Evolutionary conservation across 106 monocot genomes (phyloP), one percentile per base, ranked within the genome.

Genomic region (Acorus calamus): DNA sequence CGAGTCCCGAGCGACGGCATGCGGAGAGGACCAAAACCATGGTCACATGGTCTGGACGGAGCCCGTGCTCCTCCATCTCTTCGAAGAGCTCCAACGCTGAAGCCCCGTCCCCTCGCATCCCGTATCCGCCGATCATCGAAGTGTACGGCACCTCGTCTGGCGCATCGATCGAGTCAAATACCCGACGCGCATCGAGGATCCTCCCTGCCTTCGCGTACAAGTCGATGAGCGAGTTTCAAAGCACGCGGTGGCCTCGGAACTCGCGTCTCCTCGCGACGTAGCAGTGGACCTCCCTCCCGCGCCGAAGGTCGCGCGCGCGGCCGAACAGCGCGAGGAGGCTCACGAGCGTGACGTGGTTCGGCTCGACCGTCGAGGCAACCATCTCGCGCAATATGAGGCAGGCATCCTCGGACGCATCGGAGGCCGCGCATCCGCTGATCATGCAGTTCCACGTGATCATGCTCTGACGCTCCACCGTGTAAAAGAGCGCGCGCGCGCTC

Each of bases 381-480:
- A 93, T 78, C 4, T 78, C 76, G 42, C 81, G 67, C 45, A 88
- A 80, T 45, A 81, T 11, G n/a, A 8, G 6, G 62, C 60, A 85
- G 58, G 83, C 72, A 52, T 83, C 83, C 64, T 80, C 81, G 9
- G 65, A 73, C 71, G 53, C 61, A 52, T 81, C 78, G 44, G 66
- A 44, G n/a, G 50, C 13, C 3, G 78, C 85, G 74, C 79, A 83
- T 43, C 92, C 85, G 7, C 88, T 69, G 48, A 93, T 68, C 80
- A 93, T 93, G 45, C 78, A 71, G 72, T 93, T 93, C 88, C 92
- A 88, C 7, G 78, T 73, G 48, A 88, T 66, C 71, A 88, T 68
- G 52, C 79, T 77, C 50, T 54, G 62, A 12, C 42, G 41, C 14
- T 11, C 58, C 4, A 3, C 49, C 71, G 63, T 73, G 52, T 48